These are phyloP conservation scores for Prunus mume DNA, from an alignment of 306 rosid genomes.

Conservation along the genomic window DNA sequence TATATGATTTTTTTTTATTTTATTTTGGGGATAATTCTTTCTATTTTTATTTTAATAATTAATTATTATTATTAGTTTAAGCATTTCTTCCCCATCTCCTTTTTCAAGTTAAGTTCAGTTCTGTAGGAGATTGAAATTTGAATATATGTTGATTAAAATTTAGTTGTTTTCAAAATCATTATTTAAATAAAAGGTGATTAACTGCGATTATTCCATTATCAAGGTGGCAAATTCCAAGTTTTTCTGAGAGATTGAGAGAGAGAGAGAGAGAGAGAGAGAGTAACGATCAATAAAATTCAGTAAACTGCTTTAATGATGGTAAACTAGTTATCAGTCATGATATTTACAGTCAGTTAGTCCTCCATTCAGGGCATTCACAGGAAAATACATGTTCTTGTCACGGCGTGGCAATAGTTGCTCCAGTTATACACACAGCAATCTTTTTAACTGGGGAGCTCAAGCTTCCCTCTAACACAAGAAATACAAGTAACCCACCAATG, in stretches of 20 bases:
- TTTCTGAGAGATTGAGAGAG: background rate
- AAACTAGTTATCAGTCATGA: background rate
- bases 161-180: background rate
- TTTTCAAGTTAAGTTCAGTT: background rate
- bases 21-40: too few species aligned
- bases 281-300: background rate
- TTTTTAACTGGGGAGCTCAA: background rate
- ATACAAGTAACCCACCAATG: background rate
- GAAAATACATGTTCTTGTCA: background rate
- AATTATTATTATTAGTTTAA: too few species aligned
- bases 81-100: background rate
- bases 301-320: background rate
- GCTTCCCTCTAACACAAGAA: background rate
- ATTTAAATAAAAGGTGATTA: background rate
- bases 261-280: background rate
- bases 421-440: background rate
- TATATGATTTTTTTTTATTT: too few species aligned
- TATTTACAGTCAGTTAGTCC: slow-evolving; percentile 14
- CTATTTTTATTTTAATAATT: too few species aligned
- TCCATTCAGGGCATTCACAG: background rate
- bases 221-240: background rate
- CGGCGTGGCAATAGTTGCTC: background rate
- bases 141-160: background rate
- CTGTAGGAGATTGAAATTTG: background rate
- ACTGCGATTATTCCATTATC: background rate